Conservation (phyloP, 768 basidiomycete genomes). For the Russula dissimulans region DNA sequence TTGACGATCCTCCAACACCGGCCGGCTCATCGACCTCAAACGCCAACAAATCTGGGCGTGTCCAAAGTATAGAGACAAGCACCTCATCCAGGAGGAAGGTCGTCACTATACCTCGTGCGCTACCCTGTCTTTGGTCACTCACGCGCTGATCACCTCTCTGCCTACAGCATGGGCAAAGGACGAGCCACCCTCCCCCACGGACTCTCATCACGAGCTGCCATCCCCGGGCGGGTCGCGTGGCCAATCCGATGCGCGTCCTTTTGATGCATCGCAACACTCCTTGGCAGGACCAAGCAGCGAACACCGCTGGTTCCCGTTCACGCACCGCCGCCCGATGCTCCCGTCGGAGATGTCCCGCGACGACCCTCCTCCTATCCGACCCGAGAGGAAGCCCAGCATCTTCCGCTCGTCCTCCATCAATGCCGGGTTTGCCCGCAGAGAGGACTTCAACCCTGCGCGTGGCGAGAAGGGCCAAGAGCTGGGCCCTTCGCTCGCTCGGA, state of each 20-base stretch:
- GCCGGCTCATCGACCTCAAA: neutral
- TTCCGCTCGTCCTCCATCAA: neutral
- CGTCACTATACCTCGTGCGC: constrained; percentile 12
- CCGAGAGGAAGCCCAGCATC: constrained; percentile 1
- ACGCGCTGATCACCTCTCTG: neutral
- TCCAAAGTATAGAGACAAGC: neutral
- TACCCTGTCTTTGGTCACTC: neutral
- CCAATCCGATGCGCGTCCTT: constrained; percentile 34
- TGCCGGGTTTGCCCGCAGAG: neutral
- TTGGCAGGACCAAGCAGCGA: constrained; percentile 27
- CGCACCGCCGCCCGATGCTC: constrained; percentile 37
- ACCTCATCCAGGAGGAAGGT: constrained; percentile 4
- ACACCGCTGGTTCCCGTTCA: constrained; percentile 66
- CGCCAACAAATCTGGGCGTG: neutral
- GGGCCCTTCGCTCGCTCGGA: constrained; percentile 7
- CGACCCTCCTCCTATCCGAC: neutral
- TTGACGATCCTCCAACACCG: neutral
- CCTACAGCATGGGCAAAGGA: constrained; percentile 14
- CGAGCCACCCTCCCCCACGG: constrained; percentile 23
- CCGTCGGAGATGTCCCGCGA: neutral
- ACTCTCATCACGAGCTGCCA: constrained; percentile 30
- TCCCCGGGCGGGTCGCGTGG: constrained; percentile 26
- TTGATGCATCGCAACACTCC: constrained; percentile 48
- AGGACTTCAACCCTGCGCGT: constrained; percentile 6
- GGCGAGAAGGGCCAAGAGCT: constrained; percentile 22